These are phyloP conservation scores for Mycena chlorophos DNA, from an alignment of 768 basidiomycete genomes.

Conservation along the genomic window DNA sequence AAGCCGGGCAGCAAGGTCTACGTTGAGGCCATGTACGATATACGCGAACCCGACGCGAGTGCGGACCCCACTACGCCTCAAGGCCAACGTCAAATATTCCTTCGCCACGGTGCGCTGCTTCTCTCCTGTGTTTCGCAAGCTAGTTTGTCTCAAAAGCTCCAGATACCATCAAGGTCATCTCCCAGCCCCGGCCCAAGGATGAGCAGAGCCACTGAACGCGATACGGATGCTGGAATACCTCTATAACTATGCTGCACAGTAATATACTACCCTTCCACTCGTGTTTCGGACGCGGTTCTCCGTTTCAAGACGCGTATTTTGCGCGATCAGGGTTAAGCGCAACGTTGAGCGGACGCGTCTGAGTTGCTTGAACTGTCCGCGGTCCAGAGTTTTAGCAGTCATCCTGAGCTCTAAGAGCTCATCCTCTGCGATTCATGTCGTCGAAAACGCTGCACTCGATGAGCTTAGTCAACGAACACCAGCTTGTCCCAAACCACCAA, in stretches of 20 bases:
- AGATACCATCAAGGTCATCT: conserved; percentile 59
- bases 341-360: too few species aligned
- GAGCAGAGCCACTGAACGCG: neutral
- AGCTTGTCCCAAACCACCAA: neutral
- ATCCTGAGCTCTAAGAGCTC: too few species aligned
- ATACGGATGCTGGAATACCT: neutral
- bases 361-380: too few species aligned
- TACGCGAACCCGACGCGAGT: conserved; percentile 67
- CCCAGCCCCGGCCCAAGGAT: conserved; percentile 1
- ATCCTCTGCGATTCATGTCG: neutral
- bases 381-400: too few species aligned
- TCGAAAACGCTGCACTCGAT: neutral
- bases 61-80: conserved; percentile 67
- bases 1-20: conserved; percentile 75
- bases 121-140: neutral
- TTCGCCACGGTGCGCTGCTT: conserved; percentile 71
- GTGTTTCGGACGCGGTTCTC: too few species aligned
- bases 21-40: conserved; percentile 77
- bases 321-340: too few species aligned
- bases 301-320: too few species aligned
- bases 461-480: too few species aligned
- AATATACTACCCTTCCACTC: neutral
- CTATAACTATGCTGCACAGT: too few species aligned
- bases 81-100: conserved; percentile 80
- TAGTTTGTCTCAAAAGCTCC: conserved; percentile 9